Conservation (phyloP, 179 eudicot genomes). For the Dionaea muscipula region DNA sequence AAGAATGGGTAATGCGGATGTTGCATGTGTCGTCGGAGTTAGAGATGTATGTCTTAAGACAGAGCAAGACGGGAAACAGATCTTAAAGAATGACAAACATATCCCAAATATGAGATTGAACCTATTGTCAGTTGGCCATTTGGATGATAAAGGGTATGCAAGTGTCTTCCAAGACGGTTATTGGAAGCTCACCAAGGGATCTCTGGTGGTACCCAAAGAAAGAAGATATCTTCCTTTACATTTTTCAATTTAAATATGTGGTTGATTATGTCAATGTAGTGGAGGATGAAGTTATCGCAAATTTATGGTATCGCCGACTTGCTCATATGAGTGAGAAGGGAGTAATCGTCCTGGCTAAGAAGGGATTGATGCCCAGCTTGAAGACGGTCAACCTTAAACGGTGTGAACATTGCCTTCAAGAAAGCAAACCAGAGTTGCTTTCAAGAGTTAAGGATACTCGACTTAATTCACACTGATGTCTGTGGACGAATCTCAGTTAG, state of each 20-base stretch:
- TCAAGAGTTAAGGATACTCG: no score
- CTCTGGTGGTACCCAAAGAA: background rate
- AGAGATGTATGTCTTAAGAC: background rate
- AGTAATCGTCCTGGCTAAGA: no score
- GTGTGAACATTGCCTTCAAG: no score
- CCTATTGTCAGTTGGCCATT: background rate
- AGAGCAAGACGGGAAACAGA: background rate
- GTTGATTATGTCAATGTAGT: no score
- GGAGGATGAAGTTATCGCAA: no score
- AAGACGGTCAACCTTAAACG: no score
- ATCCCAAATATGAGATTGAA: background rate
- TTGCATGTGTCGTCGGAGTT: background rate
- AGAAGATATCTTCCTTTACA: background rate
- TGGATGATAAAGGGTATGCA: background rate
- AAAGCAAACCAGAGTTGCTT: no score
- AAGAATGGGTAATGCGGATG: background rate
- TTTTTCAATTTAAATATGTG: background rate
- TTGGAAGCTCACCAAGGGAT: conserved; percentile 6
- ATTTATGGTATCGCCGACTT: no score
- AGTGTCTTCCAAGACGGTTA: background rate
- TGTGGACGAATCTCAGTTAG: no score
- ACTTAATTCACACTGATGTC: no score
- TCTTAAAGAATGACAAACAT: background rate
- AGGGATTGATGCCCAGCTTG: no score
- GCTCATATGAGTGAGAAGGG: no score